phyloP scores from a whole-genome alignment of 352 stramenopile genomes.

The Pythium insidiosum region DNA sequence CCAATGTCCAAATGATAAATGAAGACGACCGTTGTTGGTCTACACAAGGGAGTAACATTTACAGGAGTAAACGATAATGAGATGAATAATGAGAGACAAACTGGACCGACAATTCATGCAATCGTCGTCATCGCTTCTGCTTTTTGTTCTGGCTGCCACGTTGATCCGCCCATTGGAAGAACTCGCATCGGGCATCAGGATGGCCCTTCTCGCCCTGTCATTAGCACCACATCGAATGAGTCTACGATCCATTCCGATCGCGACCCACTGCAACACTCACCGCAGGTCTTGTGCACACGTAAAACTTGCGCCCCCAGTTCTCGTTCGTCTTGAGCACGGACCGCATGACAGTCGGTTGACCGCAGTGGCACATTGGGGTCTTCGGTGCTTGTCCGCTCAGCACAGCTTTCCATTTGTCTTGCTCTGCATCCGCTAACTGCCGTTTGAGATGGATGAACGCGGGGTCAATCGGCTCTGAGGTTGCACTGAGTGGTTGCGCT shows the following conservation, averaged over 20 bases:
- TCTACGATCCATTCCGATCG: background rate
- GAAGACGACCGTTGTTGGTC: background rate
- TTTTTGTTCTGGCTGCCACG: constrained; percentile 17
- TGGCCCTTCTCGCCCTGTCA: constrained; percentile 78
- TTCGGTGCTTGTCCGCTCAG: constrained; percentile 48
- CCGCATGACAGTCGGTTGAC: constrained; percentile 59
- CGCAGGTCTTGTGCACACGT: constrained; percentile 75
- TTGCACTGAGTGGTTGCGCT: no score
- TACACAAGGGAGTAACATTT: no score
- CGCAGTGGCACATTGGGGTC: constrained; percentile 60
- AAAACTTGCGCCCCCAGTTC: constrained; percentile 83
- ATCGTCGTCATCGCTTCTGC: constrained; percentile 3
- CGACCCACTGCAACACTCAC: constrained; percentile 16
- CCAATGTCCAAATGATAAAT: no score
- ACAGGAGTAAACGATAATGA: no score
- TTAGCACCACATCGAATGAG: background rate
- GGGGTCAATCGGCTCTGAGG: no score
- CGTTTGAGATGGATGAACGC: constrained; percentile 17
- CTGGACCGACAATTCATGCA: background rate
- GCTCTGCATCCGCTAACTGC: constrained; percentile 18
- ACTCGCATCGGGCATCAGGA: constrained; percentile 72
- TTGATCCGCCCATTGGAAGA: constrained; percentile 74
- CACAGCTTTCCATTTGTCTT: constrained; percentile 56
- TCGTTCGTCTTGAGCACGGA: constrained; percentile 73
- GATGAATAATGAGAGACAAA: background rate